These are phyloP conservation scores for Funneliformis caledonium DNA, from an alignment of 371 early-diverging fungal genomes.

Conservation along the genomic window DNA sequence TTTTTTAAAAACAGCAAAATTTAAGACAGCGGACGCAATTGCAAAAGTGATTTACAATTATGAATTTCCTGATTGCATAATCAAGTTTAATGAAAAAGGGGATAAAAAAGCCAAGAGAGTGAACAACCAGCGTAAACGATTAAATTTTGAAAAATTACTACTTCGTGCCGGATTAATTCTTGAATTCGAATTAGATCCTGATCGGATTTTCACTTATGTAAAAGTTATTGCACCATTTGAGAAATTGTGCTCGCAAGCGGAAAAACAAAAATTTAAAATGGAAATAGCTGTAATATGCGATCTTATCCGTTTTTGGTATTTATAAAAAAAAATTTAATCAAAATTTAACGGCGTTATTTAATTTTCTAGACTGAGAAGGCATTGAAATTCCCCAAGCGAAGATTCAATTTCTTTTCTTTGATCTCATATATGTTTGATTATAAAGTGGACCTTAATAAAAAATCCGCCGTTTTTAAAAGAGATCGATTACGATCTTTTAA, in stretches of 20 bases:
- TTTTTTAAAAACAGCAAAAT: neutral
- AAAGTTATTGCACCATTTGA: constrained; percentile 26
- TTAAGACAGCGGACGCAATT: neutral
- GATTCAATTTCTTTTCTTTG: neutral
- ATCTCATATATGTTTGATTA: neutral
- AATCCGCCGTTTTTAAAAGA: constrained; percentile 23
- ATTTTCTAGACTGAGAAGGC: neutral
- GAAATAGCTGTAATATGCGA: neutral
- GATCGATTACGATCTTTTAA: neutral
- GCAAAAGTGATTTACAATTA: constrained; percentile 17
- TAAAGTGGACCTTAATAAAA: constrained; percentile 10
- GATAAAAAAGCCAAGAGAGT: neutral
- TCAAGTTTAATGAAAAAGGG: constrained; percentile 6
- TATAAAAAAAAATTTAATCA: neutral
- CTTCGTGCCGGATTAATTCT: constrained; percentile 19
- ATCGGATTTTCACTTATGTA: neutral
- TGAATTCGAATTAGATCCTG: constrained; percentile 12
- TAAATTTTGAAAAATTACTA: constrained; percentile 19
- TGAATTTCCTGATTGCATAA: constrained; percentile 22
- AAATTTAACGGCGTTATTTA: neutral
- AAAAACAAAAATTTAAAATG: constrained; percentile 17
- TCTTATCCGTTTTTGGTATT: neutral
- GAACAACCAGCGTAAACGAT: neutral
- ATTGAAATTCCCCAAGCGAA: neutral
- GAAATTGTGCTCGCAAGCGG: constrained; percentile 15